A percentile compares a stretch with the other conserved stretches of the same genome.
phyloP scores from a whole-genome alignment of 148 eudicot genomes.

The Rhododendron mucronatum region DNA sequence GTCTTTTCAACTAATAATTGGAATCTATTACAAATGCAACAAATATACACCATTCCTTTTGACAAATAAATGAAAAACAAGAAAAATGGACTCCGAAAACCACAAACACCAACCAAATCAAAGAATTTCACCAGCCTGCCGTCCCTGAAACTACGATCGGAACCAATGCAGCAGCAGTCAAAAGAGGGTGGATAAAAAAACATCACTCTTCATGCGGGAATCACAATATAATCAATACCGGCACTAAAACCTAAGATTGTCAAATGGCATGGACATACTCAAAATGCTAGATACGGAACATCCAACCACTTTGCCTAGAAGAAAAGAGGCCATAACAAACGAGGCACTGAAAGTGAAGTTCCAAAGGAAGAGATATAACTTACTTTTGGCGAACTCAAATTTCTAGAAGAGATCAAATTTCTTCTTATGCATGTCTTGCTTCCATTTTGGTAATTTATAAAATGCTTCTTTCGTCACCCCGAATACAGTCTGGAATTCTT shows the following conservation, averaged over 20 bases:
- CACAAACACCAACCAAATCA: constrained; percentile 35
- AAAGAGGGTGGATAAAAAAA: constrained; percentile 6
- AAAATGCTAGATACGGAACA: not conserved
- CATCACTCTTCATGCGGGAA: constrained; percentile 21
- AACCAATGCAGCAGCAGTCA: constrained; percentile 5
- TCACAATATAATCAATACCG: constrained; percentile 15
- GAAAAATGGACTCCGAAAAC: constrained; percentile 17
- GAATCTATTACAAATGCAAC: constrained; percentile 7
- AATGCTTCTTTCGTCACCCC: constrained; percentile 72
- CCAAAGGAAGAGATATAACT: constrained; percentile 1
- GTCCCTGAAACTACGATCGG: constrained; percentile 9
- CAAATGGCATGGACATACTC: not conserved
- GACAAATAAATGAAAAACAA: constrained; percentile 5
- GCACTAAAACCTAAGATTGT: constrained; percentile 8
- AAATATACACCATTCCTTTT: constrained; percentile 32
- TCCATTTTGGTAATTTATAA: constrained; percentile 88
- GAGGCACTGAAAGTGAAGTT: not conserved
- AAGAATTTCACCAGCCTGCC: constrained; percentile 41
- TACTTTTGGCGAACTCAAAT: not conserved
- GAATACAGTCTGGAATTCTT: constrained; percentile 71
- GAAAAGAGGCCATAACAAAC: constrained; percentile 1
- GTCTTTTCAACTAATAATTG: constrained; percentile 9
- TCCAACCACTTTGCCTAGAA: constrained; percentile 7
- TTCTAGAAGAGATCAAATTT: constrained; percentile 81
- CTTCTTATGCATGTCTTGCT: constrained; percentile 92